These are phyloP conservation scores for Discostella stelligeroides DNA, from an alignment of 108 stramenopile genomes.

Conservation along the genomic window DNA sequence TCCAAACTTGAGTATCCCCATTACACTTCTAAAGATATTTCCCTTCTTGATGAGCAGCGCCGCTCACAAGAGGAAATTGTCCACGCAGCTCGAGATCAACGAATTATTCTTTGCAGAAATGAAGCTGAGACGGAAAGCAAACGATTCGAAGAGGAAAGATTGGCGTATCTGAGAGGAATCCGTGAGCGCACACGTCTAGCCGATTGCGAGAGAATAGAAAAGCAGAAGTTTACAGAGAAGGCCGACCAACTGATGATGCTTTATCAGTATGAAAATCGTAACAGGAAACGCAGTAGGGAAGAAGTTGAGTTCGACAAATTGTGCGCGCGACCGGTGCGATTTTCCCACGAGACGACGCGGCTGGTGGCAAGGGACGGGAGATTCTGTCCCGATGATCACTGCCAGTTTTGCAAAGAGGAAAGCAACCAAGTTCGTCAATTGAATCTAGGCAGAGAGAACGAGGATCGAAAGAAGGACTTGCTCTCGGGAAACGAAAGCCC, in stretches of 20 bases:
- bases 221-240: constrained; percentile 37
- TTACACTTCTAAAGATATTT: constrained; percentile 26
- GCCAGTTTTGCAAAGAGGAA: constrained; percentile 40
- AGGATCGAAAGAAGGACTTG: constrained; percentile 17
- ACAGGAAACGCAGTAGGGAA: constrained; percentile 29
- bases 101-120: constrained; percentile 37
- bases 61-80: constrained; percentile 30
- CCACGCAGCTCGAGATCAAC: constrained; percentile 25
- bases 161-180: constrained; percentile 44
- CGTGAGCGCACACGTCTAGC: constrained; percentile 40
- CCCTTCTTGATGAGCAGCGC: constrained; percentile 39
- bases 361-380: constrained; percentile 5
- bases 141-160: constrained; percentile 33
- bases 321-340: constrained; percentile 35
- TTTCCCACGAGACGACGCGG: constrained; percentile 24
- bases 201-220: constrained; percentile 49
- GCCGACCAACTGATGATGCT: constrained; percentile 31
- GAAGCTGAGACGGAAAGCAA: constrained; percentile 32
- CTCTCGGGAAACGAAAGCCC: too few species aligned
- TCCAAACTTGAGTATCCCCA: constrained; percentile 39
- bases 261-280: constrained; percentile 49
- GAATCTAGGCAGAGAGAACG: constrained; percentile 28
- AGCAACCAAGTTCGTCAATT: constrained; percentile 21
- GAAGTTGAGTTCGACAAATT: constrained; percentile 40
- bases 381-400: constrained; percentile 31